These are phyloP conservation scores for Gossypium schwendimanii DNA, from an alignment of 441 rosid genomes.

Conservation along the genomic window DNA sequence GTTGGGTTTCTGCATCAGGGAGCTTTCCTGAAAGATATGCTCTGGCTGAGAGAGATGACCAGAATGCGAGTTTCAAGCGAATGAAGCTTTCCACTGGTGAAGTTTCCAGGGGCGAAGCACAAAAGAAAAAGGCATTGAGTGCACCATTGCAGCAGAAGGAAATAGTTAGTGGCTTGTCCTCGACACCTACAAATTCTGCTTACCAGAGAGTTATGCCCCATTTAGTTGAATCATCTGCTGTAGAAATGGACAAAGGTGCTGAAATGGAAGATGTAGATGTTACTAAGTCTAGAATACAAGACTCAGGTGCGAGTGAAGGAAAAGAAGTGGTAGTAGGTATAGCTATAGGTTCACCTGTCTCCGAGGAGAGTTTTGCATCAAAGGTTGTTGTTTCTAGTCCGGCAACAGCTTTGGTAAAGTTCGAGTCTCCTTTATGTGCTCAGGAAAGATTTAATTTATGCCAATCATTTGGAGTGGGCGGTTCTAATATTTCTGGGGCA, in stretches of 20 bases:
- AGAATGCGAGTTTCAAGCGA: slow-evolving; percentile 32
- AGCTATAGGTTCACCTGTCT: slow-evolving; percentile 65
- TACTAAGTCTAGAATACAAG: slow-evolving; percentile 28
- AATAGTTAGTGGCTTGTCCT: slow-evolving; percentile 17
- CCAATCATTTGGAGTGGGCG: slow-evolving; percentile 23
- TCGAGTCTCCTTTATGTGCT: slow-evolving; percentile 25
- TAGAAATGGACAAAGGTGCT: slow-evolving; percentile 23
- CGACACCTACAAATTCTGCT: slow-evolving; percentile 24
- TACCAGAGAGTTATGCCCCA: slow-evolving; percentile 32
- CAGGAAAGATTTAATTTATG: slow-evolving; percentile 25
- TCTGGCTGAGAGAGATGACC: slow-evolving; percentile 31
- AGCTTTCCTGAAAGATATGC: slow-evolving; percentile 31
- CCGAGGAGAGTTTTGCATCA: slow-evolving; percentile 73
- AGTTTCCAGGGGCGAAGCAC: slow-evolving; percentile 23
- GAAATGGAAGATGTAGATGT: slow-evolving; percentile 25
- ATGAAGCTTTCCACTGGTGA: slow-evolving; percentile 38
- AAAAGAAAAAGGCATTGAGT: slow-evolving; percentile 19
- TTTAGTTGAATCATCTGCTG: slow-evolving; percentile 58
- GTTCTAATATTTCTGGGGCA: slow-evolving; percentile 26
- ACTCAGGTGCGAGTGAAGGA: slow-evolving; percentile 28
- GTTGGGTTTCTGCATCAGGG: slow-evolving; percentile 26
- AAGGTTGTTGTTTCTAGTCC: slow-evolving; percentile 39
- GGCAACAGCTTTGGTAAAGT: slow-evolving; percentile 26
- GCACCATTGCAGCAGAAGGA: slow-evolving; percentile 20
- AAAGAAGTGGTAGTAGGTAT: slow-evolving; percentile 37